Evolutionary conservation across 306 rosid species (phyloP), one percentile per base, ranked within the genome.

Genomic region (Dryas alaskensis): DNA sequence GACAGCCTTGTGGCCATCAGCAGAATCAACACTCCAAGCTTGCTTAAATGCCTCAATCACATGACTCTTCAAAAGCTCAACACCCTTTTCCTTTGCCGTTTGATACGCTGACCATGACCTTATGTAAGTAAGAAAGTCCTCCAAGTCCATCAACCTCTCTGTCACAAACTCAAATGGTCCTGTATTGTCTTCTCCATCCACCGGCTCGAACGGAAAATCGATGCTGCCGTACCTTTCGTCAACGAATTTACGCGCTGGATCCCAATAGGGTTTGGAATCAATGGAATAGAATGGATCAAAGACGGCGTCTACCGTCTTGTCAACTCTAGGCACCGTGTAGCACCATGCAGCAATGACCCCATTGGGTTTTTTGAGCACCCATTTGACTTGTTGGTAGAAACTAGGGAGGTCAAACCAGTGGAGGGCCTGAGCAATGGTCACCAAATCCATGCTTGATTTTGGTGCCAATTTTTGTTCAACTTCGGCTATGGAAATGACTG

Each of bases 61-160:
- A 64, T 73, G 88, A 7, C 77, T 78, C 1, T 65, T 66, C 71
- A 91, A 76, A 72, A 86, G 87, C 84, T 91, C 98, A 81, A 91
- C 84, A 4, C 93, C 96, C 49, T 79, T 83, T 5, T 83, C 90
- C 76, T 76, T 91, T 0, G 97, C 97, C 3, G 85, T 85, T 72
- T 91, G 94, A 79, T 93, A 93, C 2, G 96, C 89, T 14, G 98
- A 93, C 86, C 87, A 61, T 1, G 97, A 91, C 80, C 83, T 85
- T 53, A 91, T 3, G 14, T 85, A 91, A 0, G 76, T 84, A 40
- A 89, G 76, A 47, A 76, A 84, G 19, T 74, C 84, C 45, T 88
- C 91, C 42, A 86, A 82, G 53, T 69, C 64, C 96, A 86, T 86
- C 71, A 14, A 4, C 25, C 39, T 79, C 78, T 93, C 94, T 0